phyloP scores from a whole-genome alignment of 1,284 basidiomycete genomes.

The Ceratobasidium sp. region DNA sequence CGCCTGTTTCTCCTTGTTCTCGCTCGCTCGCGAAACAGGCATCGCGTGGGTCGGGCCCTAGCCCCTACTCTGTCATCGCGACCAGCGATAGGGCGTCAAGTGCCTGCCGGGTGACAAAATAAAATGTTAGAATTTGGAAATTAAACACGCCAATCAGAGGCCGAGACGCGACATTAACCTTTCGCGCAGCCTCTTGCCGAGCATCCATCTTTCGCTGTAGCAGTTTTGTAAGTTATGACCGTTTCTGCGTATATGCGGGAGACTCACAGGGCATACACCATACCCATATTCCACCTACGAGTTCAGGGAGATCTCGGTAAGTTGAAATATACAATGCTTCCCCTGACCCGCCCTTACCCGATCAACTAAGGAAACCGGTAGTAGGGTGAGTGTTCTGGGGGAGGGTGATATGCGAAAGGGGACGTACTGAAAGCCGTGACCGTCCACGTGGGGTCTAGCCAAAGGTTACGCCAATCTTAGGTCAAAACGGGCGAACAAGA shows the following conservation, averaged over 20 bases:
- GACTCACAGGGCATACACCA: conserved; percentile 40
- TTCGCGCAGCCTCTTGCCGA: conserved; percentile 41
- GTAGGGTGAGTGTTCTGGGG: conserved; percentile 28
- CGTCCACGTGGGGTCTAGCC: conserved; percentile 43
- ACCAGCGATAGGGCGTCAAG: conserved; percentile 13
- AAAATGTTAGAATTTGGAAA: conserved; percentile 34
- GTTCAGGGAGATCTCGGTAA: conserved; percentile 20
- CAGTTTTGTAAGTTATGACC: background rate
- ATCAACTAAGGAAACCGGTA: conserved; percentile 38
- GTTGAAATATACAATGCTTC: conserved; percentile 26
- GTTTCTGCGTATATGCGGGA: background rate
- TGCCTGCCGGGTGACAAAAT: conserved; percentile 27
- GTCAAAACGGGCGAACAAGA: conserved; percentile 45
- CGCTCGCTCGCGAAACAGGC: conserved; percentile 3
- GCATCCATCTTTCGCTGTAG: conserved; percentile 42
- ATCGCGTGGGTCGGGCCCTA: background rate
- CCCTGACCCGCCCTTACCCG: conserved; percentile 34
- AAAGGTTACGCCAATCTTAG: conserved; percentile 43
- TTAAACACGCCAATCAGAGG: background rate
- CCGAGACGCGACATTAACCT: conserved; percentile 8
- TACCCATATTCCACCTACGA: conserved; percentile 36
- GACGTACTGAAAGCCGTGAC: conserved; percentile 42
- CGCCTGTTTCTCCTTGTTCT: conserved; percentile 28
- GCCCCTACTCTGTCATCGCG: conserved; percentile 29
- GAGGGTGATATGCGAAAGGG: conserved; percentile 8